These are phyloP conservation scores for Mortierella sp. DNA, from an alignment of 371 early-diverging fungal genomes.

Conservation along the genomic window DNA sequence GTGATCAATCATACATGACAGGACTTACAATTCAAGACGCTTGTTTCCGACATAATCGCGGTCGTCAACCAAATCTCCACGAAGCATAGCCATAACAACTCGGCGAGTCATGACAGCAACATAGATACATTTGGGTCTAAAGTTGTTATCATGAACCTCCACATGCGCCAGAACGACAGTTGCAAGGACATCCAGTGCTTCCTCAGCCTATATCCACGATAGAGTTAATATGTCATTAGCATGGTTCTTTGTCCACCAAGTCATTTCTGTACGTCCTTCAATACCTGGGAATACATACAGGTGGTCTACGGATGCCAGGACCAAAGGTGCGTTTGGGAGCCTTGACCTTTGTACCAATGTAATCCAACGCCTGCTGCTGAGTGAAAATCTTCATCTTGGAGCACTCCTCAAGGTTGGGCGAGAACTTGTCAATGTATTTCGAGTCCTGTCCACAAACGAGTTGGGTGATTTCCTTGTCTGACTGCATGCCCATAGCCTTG, in stretches of 20 bases:
- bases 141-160: conserved; percentile 90
- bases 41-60: conserved; percentile 99
- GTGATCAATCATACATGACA: not conserved
- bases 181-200: conserved; percentile 92
- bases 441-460: conserved; percentile 92
- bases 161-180: conserved; percentile 97
- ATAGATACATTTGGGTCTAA: conserved; percentile 95
- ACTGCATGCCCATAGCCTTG: conserved; percentile 94
- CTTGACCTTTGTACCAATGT: conserved; percentile 86
- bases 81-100: conserved; percentile 88
- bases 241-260: too few relatives aligned
- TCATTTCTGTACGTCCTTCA: too few relatives aligned
- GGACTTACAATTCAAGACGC: conserved; percentile 94
- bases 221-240: not conserved
- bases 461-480: conserved; percentile 97
- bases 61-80: conserved; percentile 93
- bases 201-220: conserved; percentile 73
- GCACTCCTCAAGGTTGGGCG: conserved; percentile 92
- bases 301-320: conserved; percentile 60
- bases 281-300: conserved; percentile 33
- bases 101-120: conserved; percentile 98
- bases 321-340: conserved; percentile 64
- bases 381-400: conserved; percentile 82
- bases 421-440: conserved; percentile 85
- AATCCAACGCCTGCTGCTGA: conserved; percentile 94